Conservation (phyloP, 768 basidiomycete species). For the Trametes punicea region DNA sequence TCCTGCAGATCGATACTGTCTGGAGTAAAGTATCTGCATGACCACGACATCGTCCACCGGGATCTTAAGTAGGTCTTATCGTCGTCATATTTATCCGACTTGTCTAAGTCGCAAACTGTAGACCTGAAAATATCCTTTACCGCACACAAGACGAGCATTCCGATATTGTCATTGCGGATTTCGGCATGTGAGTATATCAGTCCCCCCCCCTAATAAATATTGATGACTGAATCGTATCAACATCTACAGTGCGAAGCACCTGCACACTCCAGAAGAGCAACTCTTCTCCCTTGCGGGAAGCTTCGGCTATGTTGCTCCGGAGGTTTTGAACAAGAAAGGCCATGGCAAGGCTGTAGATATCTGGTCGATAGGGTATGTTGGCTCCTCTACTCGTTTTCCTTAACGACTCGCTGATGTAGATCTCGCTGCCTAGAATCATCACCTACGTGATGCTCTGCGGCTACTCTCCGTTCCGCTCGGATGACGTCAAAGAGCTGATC, state of each 20-base stretch:
- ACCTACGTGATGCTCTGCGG: conserved; percentile 94
- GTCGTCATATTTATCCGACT: background rate
- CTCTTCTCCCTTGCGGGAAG: conserved; percentile 73
- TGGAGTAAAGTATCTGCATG: conserved; percentile 86
- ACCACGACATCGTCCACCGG: conserved; percentile 91
- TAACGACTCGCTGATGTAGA: background rate
- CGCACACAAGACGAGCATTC: conserved; percentile 71
- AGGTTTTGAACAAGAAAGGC: conserved; percentile 74
- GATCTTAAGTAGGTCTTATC: conserved; percentile 73
- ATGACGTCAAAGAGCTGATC: conserved; percentile 69
- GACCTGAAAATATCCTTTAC: conserved; percentile 96
- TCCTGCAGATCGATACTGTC: conserved; percentile 67
- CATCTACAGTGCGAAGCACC: conserved; percentile 68
- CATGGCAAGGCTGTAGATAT: conserved; percentile 93
- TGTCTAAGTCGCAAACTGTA: too few species aligned
- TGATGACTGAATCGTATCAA: background rate
- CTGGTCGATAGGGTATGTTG: conserved; percentile 83
- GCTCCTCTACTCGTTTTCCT: background rate
- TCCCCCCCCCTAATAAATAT: background rate
- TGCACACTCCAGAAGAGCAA: conserved; percentile 68
- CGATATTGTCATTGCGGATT: conserved; percentile 94
- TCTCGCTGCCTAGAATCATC: conserved; percentile 60
- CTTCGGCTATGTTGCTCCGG: conserved; percentile 90
- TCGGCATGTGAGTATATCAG: conserved; percentile 76
- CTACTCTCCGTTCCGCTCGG: conserved; percentile 90